Conservation (phyloP, 2,329 filamentous ascomycete species). For the Venturia pyrina region DNA sequence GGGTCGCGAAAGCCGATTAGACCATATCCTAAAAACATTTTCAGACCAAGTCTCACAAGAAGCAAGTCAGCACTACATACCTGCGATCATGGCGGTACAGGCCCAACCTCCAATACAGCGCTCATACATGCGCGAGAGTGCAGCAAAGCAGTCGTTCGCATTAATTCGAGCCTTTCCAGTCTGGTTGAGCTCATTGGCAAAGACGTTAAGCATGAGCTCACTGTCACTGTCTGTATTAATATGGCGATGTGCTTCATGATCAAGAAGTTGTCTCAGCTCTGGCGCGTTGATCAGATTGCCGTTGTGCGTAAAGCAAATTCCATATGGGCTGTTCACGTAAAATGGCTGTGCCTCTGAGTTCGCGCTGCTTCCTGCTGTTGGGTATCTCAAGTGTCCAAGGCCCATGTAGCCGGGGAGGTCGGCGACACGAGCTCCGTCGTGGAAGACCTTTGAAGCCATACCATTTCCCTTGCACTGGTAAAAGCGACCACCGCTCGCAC, state of each 20-base stretch:
- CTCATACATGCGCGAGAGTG: slow-evolving; percentile 61
- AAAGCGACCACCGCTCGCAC: slow-evolving; percentile 64
- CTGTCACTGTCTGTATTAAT: slow-evolving; percentile 87
- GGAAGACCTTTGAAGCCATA: slow-evolving; percentile 76
- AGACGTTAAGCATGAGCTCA: slow-evolving; percentile 81
- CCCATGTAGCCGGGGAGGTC: slow-evolving; percentile 81
- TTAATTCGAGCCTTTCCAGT: slow-evolving; percentile 75
- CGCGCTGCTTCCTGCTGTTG: slow-evolving; percentile 73
- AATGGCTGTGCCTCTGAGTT: slow-evolving; percentile 88
- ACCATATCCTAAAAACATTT: slow-evolving; percentile 48
- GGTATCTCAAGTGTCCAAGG: slow-evolving; percentile 77
- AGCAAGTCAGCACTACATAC: slow-evolving; percentile 26
- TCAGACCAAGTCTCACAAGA: background rate
- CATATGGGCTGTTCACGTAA: slow-evolving; percentile 79
- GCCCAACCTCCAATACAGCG: slow-evolving; percentile 67
- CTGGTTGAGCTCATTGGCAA: slow-evolving; percentile 70
- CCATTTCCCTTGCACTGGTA: slow-evolving; percentile 88
- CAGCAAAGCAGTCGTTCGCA: slow-evolving; percentile 64
- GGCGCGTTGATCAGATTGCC: slow-evolving; percentile 78
- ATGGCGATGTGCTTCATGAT: slow-evolving; percentile 70
- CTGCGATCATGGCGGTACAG: slow-evolving; percentile 72
- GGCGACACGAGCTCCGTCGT: slow-evolving; percentile 62
- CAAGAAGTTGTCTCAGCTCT: slow-evolving; percentile 60
- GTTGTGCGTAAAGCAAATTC: slow-evolving; percentile 73
- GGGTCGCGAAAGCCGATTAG: slow-evolving; percentile 71